Evolutionary conservation across 2,329 filamentous ascomycete genomes (phyloP).

Genomic region (Colletotrichum godetiae): DNA sequence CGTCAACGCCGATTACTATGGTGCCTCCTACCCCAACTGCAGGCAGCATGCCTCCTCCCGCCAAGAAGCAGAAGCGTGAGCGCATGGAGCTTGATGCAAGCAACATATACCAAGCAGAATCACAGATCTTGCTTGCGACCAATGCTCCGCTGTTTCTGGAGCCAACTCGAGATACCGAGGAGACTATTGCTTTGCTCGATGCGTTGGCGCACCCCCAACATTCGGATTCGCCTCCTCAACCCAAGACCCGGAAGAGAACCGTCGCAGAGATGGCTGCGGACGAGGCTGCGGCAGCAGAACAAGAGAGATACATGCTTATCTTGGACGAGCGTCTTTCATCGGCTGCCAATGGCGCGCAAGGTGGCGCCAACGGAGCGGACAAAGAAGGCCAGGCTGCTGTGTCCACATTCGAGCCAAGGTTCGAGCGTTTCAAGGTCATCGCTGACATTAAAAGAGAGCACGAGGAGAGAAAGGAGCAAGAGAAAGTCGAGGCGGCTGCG

Average conservation of each 20-base stretch:
- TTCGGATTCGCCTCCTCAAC: slow-evolving; percentile 79
- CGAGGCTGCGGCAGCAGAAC: slow-evolving; percentile 88
- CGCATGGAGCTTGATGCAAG: slow-evolving; percentile 81
- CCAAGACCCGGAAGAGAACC: slow-evolving; percentile 92
- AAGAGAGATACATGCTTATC: slow-evolving; percentile 92
- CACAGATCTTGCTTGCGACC: slow-evolving; percentile 79
- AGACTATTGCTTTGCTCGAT: slow-evolving; percentile 78
- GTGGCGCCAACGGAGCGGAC: slow-evolving; percentile 70
- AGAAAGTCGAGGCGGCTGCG: slow-evolving; percentile 76
- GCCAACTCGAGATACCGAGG: slow-evolving; percentile 75
- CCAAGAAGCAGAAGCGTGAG: slow-evolving; percentile 76
- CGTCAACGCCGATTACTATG: slow-evolving; percentile 73
- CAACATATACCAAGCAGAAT: slow-evolving; percentile 80
- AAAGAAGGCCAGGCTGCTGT: slow-evolving; percentile 78
- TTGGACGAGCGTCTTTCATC: slow-evolving; percentile 85
- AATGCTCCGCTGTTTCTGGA: slow-evolving; percentile 82
- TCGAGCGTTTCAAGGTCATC: slow-evolving; percentile 92
- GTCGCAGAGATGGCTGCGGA: slow-evolving; percentile 95
- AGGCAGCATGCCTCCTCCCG: slow-evolving; percentile 67
- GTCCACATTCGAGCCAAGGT: slow-evolving; percentile 84
- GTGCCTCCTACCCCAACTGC: slow-evolving; percentile 72
- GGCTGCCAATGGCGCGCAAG: slow-evolving; percentile 66
- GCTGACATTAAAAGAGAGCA: slow-evolving; percentile 85
- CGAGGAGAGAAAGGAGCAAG: slow-evolving; percentile 80
- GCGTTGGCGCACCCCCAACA: slow-evolving; percentile 82